A percentile compares a stretch with the other conserved stretches of the same genome.
Evolutionary conservation across 805 yeast genomes (phyloP).

Genomic region (Naumovozyma dairenensis): DNA sequence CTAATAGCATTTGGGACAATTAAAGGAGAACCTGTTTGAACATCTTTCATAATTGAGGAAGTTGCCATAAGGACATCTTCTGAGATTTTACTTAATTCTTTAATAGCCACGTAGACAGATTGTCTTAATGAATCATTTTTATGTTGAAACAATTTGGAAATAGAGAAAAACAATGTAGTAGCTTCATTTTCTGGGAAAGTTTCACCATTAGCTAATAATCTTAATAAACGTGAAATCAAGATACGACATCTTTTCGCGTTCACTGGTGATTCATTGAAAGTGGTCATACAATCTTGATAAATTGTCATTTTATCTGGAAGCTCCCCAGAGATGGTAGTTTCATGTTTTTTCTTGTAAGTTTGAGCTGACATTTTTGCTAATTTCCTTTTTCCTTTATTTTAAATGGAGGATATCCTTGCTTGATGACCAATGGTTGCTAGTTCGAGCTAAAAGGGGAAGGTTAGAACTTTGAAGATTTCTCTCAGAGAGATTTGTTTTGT

Average conservation of each 20-base stretch:
- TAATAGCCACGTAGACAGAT: slow-evolving; percentile 85
- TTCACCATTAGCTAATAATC: slow-evolving; percentile 79
- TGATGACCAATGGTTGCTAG: too few species aligned
- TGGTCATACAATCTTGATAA: slow-evolving; percentile 87
- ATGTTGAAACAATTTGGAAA: slow-evolving; percentile 91
- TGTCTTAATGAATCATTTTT: slow-evolving; percentile 77
- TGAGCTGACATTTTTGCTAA: slow-evolving; percentile 72
- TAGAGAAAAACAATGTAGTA: slow-evolving; percentile 84
- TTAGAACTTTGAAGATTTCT: too few species aligned
- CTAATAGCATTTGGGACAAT: slow-evolving; percentile 94
- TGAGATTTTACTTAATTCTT: slow-evolving; percentile 75
- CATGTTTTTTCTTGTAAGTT: slow-evolving; percentile 69
- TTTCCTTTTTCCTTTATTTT: too few species aligned
- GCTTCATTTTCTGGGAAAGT: slow-evolving; percentile 82
- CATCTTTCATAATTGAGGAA: slow-evolving; percentile 95
- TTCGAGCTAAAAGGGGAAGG: too few species aligned
- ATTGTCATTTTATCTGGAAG: slow-evolving; percentile 94
- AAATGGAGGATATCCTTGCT: too few species aligned
- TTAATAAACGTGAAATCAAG: slow-evolving; percentile 70
- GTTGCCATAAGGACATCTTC: slow-evolving; percentile 96
- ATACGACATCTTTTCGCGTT: slow-evolving; percentile 79
- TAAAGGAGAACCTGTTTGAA: slow-evolving; percentile 76
- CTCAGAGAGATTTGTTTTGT: too few species aligned
- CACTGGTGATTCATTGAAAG: slow-evolving; percentile 85
- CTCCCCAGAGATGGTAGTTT: slow-evolving; percentile 56